Percentiles rank a stretch among this genome's conserved stretches.
Evolutionary conservation across 192 early-diverging fungal genomes (phyloP).

Genomic region (Glomus cerebriforme): DNA sequence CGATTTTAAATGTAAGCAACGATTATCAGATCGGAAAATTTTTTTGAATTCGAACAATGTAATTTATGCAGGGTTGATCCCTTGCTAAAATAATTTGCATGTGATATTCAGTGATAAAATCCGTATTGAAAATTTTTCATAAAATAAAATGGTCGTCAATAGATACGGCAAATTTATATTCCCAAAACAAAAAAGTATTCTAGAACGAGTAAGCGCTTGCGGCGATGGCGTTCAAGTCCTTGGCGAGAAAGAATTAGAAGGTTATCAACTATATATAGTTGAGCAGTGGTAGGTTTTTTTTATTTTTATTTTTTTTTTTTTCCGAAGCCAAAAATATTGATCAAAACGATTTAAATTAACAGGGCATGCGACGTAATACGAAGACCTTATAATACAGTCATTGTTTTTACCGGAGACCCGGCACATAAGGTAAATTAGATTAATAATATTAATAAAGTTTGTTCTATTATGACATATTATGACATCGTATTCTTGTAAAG

Average conservation of each 20-base stretch:
- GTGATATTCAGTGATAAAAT: too few species aligned
- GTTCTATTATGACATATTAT: not conserved
- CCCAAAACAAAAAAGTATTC: conserved; percentile 35
- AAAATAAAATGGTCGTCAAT: not conserved
- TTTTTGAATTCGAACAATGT: too few species aligned
- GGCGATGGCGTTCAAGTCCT: conserved; percentile 28
- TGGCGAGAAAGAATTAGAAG: conserved; percentile 36
- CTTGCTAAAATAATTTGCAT: too few species aligned
- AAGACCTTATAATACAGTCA: conserved; percentile 43
- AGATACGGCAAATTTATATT: conserved; percentile 36
- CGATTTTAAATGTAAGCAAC: too few species aligned
- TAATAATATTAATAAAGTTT: not conserved
- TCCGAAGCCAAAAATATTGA: not conserved
- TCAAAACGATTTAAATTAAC: not conserved
- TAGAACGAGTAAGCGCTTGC: conserved; percentile 34
- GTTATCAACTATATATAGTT: conserved; percentile 51
- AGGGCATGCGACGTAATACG: conserved; percentile 45
- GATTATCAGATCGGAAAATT: too few species aligned
- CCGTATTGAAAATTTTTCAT: not conserved
- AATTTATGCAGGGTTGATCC: too few species aligned
- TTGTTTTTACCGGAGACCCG: conserved; percentile 47
- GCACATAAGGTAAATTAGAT: conserved; percentile 41
- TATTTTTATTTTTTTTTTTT: too few species aligned
- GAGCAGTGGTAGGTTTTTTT: conserved; percentile 47
- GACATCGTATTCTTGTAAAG: conserved; percentile 23